Conservation (phyloP, 148 eudicot species). For the Rhododendron williamsianum region DNA sequence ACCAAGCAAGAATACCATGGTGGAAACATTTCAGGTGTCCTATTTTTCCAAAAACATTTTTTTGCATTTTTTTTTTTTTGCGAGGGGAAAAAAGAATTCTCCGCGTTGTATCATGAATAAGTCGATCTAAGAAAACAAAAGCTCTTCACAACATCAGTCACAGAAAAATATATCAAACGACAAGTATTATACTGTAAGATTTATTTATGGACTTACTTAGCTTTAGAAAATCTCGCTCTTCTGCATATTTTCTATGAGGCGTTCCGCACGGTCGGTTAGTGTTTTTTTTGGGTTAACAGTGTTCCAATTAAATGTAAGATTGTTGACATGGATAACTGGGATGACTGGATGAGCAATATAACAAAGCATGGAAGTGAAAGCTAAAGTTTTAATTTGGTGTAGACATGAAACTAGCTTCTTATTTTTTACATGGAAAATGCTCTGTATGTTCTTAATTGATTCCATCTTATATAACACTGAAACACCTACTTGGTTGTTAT, state of each 20-base stretch:
- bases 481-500: not conserved
- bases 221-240: not conserved
- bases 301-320: not conserved
- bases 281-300: too few species aligned
- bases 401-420: not conserved
- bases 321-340: not conserved
- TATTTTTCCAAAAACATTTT: not conserved
- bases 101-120: too few species aligned
- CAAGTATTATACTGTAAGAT: not conserved
- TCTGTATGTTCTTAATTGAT: not conserved
- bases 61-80: not conserved
- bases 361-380: not conserved
- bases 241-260: too few species aligned
- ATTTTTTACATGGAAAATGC: not conserved
- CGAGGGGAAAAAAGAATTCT: not conserved
- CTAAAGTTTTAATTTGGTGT: not conserved
- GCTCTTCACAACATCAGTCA: not conserved
- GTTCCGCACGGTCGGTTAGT: too few species aligned
- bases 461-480: not conserved
- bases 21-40: not conserved
- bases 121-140: not conserved
- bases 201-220: too few species aligned
- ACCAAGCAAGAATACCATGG: not conserved
- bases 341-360: not conserved
- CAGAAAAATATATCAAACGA: not conserved